Evolutionary conservation across 768 basidiomycete species (phyloP).

Genomic region (Leucogyrophana mollusca): DNA sequence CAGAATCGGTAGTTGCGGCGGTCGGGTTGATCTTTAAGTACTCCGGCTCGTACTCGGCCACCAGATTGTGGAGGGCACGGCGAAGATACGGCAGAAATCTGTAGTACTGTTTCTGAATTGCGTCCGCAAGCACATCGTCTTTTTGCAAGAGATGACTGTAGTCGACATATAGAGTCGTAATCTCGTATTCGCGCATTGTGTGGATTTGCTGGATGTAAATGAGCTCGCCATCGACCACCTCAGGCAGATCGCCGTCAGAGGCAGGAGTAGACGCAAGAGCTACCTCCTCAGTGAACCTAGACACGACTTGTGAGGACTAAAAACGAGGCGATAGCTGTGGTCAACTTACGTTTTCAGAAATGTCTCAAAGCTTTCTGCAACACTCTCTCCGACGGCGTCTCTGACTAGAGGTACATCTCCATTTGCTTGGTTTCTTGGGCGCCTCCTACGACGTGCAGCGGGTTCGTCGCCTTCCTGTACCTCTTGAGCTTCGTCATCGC

Average conservation of each 20-base stretch:
- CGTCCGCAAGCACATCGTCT: conserved; percentile 92
- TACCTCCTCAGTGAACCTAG: conserved; percentile 83
- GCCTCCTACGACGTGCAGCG: conserved; percentile 45
- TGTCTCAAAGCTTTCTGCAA: conserved; percentile 86
- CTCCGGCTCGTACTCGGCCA: conserved; percentile 86
- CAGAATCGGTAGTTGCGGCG: conserved; percentile 81
- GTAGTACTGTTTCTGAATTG: conserved; percentile 94
- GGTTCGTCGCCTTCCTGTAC: conserved; percentile 37
- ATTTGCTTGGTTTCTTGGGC: conserved; percentile 40
- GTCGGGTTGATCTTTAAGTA: conserved; percentile 95
- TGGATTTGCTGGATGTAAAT: conserved; percentile 93
- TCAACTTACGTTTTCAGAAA: conserved; percentile 84
- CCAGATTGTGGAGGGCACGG: conserved; percentile 86
- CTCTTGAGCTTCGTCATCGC: conserved; percentile 48
- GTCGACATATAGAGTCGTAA: conserved; percentile 96
- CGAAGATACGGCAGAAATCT: conserved; percentile 94
- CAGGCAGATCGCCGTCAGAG: conserved; percentile 63
- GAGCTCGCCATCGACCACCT: conserved; percentile 57
- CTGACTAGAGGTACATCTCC: conserved; percentile 83
- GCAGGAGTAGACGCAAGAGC: conserved; percentile 78
- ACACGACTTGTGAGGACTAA: not conserved
- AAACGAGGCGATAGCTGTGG: not conserved
- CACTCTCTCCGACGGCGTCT: conserved; percentile 94
- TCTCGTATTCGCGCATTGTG: conserved; percentile 91
- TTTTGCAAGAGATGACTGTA: conserved; percentile 85